Base-by-base conservation (phyloP, 1,139 yeast species). In the Saccharomyces pastorianus region DNA sequence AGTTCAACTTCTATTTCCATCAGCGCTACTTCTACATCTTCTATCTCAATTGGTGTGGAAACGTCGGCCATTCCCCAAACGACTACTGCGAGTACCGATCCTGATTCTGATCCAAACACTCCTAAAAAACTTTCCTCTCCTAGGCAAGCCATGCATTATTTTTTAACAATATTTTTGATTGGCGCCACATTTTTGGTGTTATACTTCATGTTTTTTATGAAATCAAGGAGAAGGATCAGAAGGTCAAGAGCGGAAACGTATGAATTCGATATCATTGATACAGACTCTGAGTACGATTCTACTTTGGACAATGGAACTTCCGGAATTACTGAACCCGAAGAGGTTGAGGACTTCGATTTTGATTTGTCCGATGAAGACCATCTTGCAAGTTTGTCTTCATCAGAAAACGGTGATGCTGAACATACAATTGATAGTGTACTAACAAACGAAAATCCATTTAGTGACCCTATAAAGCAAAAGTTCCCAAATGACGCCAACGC, bases 201-300 rank as follows among this genome's bases (percentile, higher is more conserved):
- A 9, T 75, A 84, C 57, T 80, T 82, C 75, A 73, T 77, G 56
- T 77, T 76, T 28, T 66, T 67, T 58, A 59, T 64, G 25, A 69
- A 64, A 65, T 80, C 80, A 54, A 77, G 80, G 61, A 74, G 82
- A 55, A 76, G 79, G 54, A 73, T 80, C 53, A 78, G 85, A 64
- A 78, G 90, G 71, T 62, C 75, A 49, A 79, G 89, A 71, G 80
- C 86, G 58, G 88, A 83, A 55, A 86, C 85, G 58, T 85, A 81
- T 64, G 95, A 86, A 67, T 86, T 86, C 68, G 95, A 86, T 67
- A 84, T 86, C 49, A 85, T 86, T 51, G 91, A 85, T 50, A 77
- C 78, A 13, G 77, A 74, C 48, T 66, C 73, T 3, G 76, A 73
- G 23, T 64, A 66, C 48, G 70, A 68, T 29, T 64, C 69, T 1